Evolutionary conservation across 1,139 yeast genomes (phyloP), one percentile per base, ranked within the genome.

Genomic region (Magnusiomyces sp.): DNA sequence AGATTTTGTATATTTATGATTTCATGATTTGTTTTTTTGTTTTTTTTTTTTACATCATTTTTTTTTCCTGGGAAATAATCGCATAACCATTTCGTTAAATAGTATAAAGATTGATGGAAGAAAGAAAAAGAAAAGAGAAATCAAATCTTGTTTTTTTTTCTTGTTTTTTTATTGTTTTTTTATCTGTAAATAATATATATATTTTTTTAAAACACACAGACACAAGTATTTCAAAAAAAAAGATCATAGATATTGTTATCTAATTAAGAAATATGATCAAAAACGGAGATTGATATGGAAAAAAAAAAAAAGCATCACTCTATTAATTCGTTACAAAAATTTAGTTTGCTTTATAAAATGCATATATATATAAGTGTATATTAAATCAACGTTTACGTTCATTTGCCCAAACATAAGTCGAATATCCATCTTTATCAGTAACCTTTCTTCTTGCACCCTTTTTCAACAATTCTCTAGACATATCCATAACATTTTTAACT

Each of bases 401-500:
- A 29, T 41, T 41, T 14, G 44, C 14, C 44, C 44, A 41, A 9
- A 41, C 34, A 20, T 41, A 41, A 11, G 76, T 14, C n/a, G 44
- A 41, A 23, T 41, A 41, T 2, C 97, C 97, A 43, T 77, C 74
- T 13, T 73, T 68, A 51, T 75, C 82, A 5, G 76, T 72, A 2
- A 83, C 64, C 71, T 89, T 90, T 74, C 83, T 85, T 69, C 85
- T 87, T 53, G 80, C 80, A 0, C 97, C 97, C 58, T 82, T 83
- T 65, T 87, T 87, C 95, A 90, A 87, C 53, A 89, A 75, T 63
- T 90, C 95, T 53, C 85, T 77, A 59, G 89, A 94, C 53, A 76
- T 62, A 50, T 83, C 86, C 81, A 89, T 81, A 60, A 81, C 77
- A 45, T 74, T 73, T 61, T 86, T 86, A 14, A 90, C 87, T 52